Base-by-base conservation (phyloP, 2,329 filamentous ascomycete genomes). In the Lachnellula arida region DNA sequence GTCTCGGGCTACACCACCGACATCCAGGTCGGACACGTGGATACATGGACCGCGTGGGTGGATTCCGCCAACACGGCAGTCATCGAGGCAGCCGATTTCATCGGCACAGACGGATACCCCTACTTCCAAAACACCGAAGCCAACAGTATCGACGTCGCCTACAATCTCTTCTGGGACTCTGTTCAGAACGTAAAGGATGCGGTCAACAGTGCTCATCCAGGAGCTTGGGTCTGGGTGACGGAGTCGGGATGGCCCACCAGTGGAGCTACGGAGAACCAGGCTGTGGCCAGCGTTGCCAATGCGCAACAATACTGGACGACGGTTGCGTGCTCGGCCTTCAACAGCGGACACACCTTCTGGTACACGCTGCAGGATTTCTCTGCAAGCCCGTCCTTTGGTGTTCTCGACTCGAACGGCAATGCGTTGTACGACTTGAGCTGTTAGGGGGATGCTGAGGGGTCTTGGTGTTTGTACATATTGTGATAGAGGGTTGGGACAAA, bases 41-140 rank as follows among this genome's bases (percentile, higher is more conserved):
- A 88, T 71, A 88, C 85, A 51, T 87, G 83, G 80, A 83, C 83
- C 46, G 78, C 76, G 47, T 85, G 81, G 81, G 75, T 79, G 47
- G 81, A 87, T 71, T 59, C 70, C 56, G 78, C 77, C 66, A 87
- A 86, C 75, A 77, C 77, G 64, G 71, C 73, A 53, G 83, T 88
- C 57, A 77, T 87, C 60, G 75, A 80, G 56, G 83, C 81, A 53
- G 76, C 81, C 58, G 85, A 88, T 74, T 87, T 81, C 71, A 68
- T 87, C 55, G 84, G 84, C 49, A 78, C 84, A 40, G 82, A 87
- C 62, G 82, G 82, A 66, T 87, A 86, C 70, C 83, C 84, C 32
- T 87, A 85, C 76, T 87, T 82, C 73, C 79, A 87, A 73, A 76
- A 73, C 66, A 76, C 70, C 65, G 76, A 80, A 71, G 72, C 73